These are phyloP conservation scores for Erodium maritimum DNA, from an alignment of 345 rosid species.

Conservation along the genomic window DNA sequence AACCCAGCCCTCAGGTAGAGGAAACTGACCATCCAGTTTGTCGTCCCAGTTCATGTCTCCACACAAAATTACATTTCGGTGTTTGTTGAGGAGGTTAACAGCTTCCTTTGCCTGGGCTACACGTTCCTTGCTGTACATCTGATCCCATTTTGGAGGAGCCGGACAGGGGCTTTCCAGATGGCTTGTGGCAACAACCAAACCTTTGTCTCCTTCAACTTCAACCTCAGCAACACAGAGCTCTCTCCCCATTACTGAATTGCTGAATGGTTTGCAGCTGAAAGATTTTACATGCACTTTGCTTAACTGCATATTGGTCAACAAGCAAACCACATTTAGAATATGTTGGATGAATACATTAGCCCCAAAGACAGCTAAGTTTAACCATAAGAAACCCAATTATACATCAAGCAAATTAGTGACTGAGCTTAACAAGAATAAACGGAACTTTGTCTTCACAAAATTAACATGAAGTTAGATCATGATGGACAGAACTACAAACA, in stretches of 20 bases:
- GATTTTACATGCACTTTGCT: slow-evolving; percentile 70
- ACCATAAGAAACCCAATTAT: not conserved
- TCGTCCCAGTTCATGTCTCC: slow-evolving; percentile 99
- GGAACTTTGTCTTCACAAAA: no score
- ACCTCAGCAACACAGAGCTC: slow-evolving; percentile 65
- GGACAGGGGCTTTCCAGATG: slow-evolving; percentile 98
- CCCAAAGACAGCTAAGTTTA: not conserved
- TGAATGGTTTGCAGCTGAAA: slow-evolving; percentile 44
- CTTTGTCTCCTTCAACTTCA: slow-evolving; percentile 39
- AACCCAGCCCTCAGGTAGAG: slow-evolving; percentile 57
- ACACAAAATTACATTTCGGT: slow-evolving; percentile 58
- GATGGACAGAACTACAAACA: not conserved
- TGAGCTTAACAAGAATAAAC: no score
- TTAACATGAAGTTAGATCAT: not conserved
- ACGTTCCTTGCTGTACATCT: slow-evolving; percentile 91
- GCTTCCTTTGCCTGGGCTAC: slow-evolving; percentile 70
- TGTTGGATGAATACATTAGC: not conserved
- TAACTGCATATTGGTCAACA: slow-evolving; percentile 38
- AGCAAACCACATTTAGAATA: not conserved
- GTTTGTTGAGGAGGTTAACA: slow-evolving; percentile 30
- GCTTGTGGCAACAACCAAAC: slow-evolving; percentile 71
- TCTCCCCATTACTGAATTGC: slow-evolving; percentile 80
- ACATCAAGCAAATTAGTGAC: no score
- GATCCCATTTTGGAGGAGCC: slow-evolving; percentile 88
- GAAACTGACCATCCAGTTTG: slow-evolving; percentile 68